Conservation (phyloP, 257 asterid species). For the Ophiorrhiza pumila region DNA sequence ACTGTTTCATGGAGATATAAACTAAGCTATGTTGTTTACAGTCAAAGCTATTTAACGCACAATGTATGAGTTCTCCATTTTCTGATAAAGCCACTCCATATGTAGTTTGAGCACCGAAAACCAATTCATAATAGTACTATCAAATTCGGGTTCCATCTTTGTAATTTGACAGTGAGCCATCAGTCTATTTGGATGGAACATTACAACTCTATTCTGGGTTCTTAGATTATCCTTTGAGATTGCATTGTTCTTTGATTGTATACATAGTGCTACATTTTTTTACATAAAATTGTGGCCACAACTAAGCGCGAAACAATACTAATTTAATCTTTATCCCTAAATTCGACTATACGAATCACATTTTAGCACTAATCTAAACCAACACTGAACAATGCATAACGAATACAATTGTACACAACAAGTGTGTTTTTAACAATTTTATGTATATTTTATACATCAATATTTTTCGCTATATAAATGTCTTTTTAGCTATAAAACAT, state of each 20-base stretch:
- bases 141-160: background rate
- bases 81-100: slow-evolving; percentile 4
- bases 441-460: too few species aligned
- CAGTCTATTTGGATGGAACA: background rate
- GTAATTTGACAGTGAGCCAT: slow-evolving; percentile 4
- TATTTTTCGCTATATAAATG: too few species aligned
- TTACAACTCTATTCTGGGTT: slow-evolving; percentile 4
- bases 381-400: too few species aligned
- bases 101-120: background rate
- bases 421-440: too few species aligned
- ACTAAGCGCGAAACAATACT: background rate
- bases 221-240: background rate
- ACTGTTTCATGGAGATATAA: background rate
- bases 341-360: too few species aligned
- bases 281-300: background rate
- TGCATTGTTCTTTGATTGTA: background rate
- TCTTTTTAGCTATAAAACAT: too few species aligned
- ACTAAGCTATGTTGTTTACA: background rate
- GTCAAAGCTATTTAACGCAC: background rate
- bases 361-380: too few species aligned
- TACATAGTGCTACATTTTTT: background rate
- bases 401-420: too few species aligned
- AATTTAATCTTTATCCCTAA: too few species aligned
- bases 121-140: background rate
- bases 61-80: slow-evolving; percentile 3